A percentile compares a stretch with the other conserved stretches of the same genome.
Conservation (phyloP, 2,329 filamentous ascomycete species). For the Pseudopyrenochaeta lycopersici region DNA sequence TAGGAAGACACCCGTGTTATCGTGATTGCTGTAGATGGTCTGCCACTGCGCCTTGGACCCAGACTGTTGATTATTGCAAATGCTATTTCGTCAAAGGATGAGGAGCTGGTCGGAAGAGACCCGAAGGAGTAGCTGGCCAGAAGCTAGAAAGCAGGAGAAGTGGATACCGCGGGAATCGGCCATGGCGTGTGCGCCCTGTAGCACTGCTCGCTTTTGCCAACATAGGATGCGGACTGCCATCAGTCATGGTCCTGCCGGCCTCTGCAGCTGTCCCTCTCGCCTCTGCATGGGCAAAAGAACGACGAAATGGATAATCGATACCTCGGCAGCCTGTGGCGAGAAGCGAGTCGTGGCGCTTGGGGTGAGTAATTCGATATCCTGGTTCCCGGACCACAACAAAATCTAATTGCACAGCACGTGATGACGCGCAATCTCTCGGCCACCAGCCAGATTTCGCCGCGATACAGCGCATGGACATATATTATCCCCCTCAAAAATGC, state of each 20-base stretch:
- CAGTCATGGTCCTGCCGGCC: neutral
- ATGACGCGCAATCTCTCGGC: no score
- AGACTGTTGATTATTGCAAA: slow-evolving; percentile 25
- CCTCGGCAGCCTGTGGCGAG: neutral
- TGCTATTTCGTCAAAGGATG: slow-evolving; percentile 27
- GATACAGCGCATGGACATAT: no score
- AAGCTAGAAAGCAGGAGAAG: neutral
- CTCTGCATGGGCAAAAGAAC: neutral
- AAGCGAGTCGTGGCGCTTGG: neutral
- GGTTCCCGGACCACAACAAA: neutral
- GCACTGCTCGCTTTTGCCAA: neutral
- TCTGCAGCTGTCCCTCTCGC: neutral
- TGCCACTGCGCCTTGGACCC: slow-evolving; percentile 2
- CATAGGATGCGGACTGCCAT: neutral
- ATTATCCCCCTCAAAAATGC: no score
- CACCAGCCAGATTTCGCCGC: no score
- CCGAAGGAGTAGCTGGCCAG: neutral
- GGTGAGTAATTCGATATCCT: no score
- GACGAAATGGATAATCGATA: neutral
- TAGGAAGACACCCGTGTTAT: slow-evolving; percentile 10
- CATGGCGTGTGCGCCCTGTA: neutral
- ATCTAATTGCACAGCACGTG: neutral
- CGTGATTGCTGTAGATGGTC: neutral
- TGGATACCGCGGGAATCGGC: neutral
- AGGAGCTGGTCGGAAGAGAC: neutral